Evolutionary conservation across 768 basidiomycete species (phyloP), one percentile per base, ranked within the genome.

Genomic region (Flagelloscypha sp.): DNA sequence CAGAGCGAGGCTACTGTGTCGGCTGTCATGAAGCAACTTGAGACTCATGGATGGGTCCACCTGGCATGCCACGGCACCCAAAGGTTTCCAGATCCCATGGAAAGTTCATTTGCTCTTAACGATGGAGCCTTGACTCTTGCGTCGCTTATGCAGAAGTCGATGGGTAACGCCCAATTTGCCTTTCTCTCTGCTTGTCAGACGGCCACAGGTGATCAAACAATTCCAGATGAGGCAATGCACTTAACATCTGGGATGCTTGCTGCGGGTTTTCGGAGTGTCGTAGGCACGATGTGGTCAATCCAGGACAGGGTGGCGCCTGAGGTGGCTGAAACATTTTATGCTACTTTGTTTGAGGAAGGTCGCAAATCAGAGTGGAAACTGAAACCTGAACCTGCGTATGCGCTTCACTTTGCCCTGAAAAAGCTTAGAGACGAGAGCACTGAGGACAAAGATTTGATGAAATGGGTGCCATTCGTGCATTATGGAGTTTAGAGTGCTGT

Each of bases 261-360:
- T 36, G 42, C 47, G 1, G 61, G 59, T 4, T 52, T 53, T 9
- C 47, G 47, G 27, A 54, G 59, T 16, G 54, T 57, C 24, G n/a
- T 62, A 5, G 61, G 54, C 6, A 55, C 59, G 1, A 45, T 59
- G 24, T 62, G 61, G 59, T 43, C 56, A 2, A 55, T 61, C 0
- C 45, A 49, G 7, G 56, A 53, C 9, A 42, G 45, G 20, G 45
- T 42, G 21, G 58, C 50, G 20, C 42, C 46, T 1, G 10, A 18
- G 19, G 34, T 48, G 11, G 36, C 42, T 7, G 24, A 38, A 6
- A 35, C 25, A 7, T 17, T 48, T 11, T 48, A 48, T 38, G 19
- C 32, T 11, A 11, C 17, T 13, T 19, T 46, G 7, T 28, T 46
- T n/a, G n/a, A n/a, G n/a, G 20, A 28, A 36, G 17, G 19, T 27